phyloP scores from a whole-genome alignment of 208 protist species.

The Entamoeba moshkovskii region DNA sequence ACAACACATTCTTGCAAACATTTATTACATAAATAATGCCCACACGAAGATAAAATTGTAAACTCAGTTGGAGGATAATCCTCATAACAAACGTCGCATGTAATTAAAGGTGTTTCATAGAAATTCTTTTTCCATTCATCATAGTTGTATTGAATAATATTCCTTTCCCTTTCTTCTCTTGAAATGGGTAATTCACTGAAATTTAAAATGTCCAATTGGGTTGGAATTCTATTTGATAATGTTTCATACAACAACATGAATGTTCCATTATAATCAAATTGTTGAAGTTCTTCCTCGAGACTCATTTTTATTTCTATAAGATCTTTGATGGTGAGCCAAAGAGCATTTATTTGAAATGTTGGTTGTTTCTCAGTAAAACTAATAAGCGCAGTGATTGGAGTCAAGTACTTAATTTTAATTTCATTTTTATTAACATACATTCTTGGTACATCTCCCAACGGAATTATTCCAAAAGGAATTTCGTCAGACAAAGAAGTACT shows the following conservation, averaged over 20 bases:
- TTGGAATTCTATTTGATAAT: neutral
- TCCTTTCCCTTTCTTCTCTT: neutral
- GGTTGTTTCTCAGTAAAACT: neutral
- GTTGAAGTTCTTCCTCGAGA: neutral
- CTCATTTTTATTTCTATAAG: neutral
- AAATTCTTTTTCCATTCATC: neutral
- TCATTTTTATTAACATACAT: neutral
- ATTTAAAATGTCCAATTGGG: neutral
- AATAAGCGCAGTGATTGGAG: neutral
- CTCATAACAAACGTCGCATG: neutral
- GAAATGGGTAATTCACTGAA: neutral
- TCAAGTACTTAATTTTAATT: neutral
- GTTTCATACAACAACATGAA: neutral
- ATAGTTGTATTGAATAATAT: neutral
- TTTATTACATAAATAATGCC: neutral
- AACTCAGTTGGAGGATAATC: neutral
- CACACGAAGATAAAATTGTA: neutral
- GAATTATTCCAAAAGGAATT: neutral
- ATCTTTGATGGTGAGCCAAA: neutral
- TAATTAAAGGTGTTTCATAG: neutral
- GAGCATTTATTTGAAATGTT: neutral
- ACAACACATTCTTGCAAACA: neutral
- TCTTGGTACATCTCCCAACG: neutral
- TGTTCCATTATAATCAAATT: neutral
- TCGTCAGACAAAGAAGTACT: neutral